phyloP scores from a whole-genome alignment of 176 grass and related monocot species.

The Ananas comosus region DNA sequence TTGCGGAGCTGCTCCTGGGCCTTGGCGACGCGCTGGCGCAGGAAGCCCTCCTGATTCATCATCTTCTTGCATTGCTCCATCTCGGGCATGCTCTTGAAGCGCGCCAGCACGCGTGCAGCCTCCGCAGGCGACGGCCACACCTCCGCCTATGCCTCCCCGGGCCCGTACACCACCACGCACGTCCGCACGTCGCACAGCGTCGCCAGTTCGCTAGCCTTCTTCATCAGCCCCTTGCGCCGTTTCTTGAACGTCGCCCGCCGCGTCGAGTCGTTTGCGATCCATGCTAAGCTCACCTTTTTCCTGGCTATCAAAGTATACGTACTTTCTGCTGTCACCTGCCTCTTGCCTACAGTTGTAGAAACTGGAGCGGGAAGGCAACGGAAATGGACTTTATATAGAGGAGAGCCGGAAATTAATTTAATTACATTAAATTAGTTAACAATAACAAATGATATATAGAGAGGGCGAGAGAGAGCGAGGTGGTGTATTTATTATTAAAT shows the following conservation, averaged over 20 bases:
- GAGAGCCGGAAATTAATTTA: too few species aligned
- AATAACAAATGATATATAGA: not conserved
- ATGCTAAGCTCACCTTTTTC: slow-evolving; percentile 23
- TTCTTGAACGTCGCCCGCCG: slow-evolving; percentile 21
- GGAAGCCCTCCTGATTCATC: slow-evolving; percentile 32
- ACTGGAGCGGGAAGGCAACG: too few species aligned
- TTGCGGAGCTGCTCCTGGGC: slow-evolving; percentile 27
- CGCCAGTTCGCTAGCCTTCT: slow-evolving; percentile 27
- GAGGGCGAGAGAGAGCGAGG: not conserved
- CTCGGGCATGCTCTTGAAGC: slow-evolving; percentile 31
- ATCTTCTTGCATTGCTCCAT: slow-evolving; percentile 31
- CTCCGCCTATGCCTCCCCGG: slow-evolving; percentile 1
- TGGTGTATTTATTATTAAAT: not conserved
- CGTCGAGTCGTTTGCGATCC: slow-evolving; percentile 13
- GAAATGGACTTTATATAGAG: not conserved
- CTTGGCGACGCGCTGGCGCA: slow-evolving; percentile 24
- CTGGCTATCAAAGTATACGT: slow-evolving; percentile 30
- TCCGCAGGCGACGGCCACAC: slow-evolving; percentile 10
- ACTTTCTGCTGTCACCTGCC: too few species aligned
- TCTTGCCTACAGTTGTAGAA: not conserved
- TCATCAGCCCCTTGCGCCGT: slow-evolving; percentile 12
- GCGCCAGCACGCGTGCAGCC: not conserved
- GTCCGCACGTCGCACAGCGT: slow-evolving; percentile 22
- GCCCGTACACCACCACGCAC: slow-evolving; percentile 22
- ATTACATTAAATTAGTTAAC: too few species aligned